Percentiles rank a stretch among this genome's conserved stretches.
phyloP scores from a whole-genome alignment of 2,329 filamentous ascomycete species.

The Beauveria bassiana region DNA sequence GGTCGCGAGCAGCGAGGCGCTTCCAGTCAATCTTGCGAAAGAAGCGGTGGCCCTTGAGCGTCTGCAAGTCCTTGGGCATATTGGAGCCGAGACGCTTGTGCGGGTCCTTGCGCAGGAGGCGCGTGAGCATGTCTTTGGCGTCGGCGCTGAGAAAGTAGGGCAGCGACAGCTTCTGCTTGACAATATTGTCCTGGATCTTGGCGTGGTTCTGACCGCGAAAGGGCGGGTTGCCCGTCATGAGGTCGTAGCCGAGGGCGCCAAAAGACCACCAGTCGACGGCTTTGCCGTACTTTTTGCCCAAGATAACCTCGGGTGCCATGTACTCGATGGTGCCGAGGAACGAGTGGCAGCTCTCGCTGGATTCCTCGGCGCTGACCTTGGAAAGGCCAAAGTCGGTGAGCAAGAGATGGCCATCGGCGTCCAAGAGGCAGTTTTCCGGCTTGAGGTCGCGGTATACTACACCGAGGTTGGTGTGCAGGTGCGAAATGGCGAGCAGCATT shows the following conservation, averaged over 20 bases:
- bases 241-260: constrained; percentile 82
- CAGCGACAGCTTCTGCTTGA: constrained; percentile 81
- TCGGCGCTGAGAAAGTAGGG: constrained; percentile 89
- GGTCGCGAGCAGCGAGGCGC: constrained; percentile 70
- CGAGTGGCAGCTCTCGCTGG: constrained; percentile 64
- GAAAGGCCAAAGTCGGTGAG: constrained; percentile 95
- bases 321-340: constrained; percentile 95
- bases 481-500: constrained; percentile 88
- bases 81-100: constrained; percentile 79
- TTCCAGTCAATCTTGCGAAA: constrained; percentile 97
- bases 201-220: constrained; percentile 86
- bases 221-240: constrained; percentile 86
- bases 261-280: constrained; percentile 99
- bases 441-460: constrained; percentile 97
- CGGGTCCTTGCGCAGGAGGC: constrained; percentile 86
- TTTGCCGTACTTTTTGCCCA: constrained; percentile 82
- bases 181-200: constrained; percentile 93
- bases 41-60: constrained; percentile 88
- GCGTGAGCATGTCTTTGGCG: constrained; percentile 86
- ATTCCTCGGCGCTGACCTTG: constrained; percentile 72
- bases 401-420: constrained; percentile 83
- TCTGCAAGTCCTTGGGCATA: constrained; percentile 80
- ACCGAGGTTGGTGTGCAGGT: constrained; percentile 84
- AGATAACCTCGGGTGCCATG: constrained; percentile 95
- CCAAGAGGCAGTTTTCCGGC: constrained; percentile 93